Conservation (phyloP, 2,329 filamentous ascomycete genomes). For the Neofusicoccum sp. region DNA sequence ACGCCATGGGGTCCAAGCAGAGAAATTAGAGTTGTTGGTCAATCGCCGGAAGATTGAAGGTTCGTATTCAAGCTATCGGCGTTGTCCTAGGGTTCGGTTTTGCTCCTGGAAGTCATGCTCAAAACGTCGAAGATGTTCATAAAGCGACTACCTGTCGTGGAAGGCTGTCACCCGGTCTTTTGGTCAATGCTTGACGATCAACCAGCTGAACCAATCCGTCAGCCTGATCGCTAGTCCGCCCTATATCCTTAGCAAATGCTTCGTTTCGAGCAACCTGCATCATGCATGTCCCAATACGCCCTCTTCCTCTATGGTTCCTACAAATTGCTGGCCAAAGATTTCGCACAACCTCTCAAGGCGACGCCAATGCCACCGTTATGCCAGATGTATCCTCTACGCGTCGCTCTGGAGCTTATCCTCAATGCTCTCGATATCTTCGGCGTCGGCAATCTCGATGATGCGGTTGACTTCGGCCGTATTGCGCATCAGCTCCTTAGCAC, state of each 20-base stretch:
- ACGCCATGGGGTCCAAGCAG: not conserved
- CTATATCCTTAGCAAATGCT: not conserved
- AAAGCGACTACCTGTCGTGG: too few relatives aligned
- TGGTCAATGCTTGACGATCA: not conserved
- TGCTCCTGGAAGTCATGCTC: not conserved
- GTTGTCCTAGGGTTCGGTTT: not conserved
- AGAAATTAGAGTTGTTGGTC: not conserved
- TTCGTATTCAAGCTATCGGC: not conserved
- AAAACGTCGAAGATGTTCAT: not conserved
- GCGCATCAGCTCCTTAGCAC: constrained; percentile 92
- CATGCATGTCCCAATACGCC: not conserved
- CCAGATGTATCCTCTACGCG: not conserved
- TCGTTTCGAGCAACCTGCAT: not conserved
- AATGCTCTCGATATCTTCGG: constrained; percentile 80
- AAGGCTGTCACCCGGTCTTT: not conserved
- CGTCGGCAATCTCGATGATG: constrained; percentile 79
- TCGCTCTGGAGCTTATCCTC: constrained; percentile 59
- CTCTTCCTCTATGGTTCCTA: not conserved
- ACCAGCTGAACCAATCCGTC: not conserved
- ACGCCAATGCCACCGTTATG: not conserved
- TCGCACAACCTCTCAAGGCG: not conserved
- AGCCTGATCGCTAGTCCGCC: not conserved
- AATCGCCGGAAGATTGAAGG: not conserved
- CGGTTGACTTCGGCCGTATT: constrained; percentile 87
- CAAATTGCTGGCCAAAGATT: not conserved